A percentile compares a stretch with the other conserved stretches of the same genome.
These are phyloP conservation scores for Podospora appendiculata DNA, from an alignment of 495 filamentous ascomycete genomes.

Conservation along the genomic window DNA sequence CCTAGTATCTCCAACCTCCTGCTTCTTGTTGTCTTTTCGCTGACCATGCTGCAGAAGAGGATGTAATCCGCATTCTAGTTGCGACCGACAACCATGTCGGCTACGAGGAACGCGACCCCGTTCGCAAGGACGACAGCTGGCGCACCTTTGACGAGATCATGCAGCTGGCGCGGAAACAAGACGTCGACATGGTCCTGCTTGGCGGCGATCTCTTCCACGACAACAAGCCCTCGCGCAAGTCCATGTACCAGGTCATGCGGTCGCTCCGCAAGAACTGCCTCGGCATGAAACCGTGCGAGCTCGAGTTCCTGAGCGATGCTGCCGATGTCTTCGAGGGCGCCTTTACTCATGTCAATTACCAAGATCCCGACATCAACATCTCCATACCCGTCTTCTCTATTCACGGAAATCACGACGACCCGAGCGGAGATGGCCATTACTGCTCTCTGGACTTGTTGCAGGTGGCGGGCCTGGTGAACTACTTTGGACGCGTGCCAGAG, in stretches of 20 bases:
- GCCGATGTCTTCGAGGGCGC: conserved; percentile 78
- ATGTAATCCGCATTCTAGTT: conserved; percentile 92
- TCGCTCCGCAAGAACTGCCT: conserved; percentile 87
- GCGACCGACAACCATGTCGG: conserved; percentile 97
- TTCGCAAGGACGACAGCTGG: conserved; percentile 96
- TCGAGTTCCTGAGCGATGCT: conserved; percentile 90
- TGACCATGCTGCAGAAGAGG: conserved; percentile 45
- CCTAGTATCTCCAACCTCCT: too few relatives aligned
- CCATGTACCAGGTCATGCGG: conserved; percentile 96
- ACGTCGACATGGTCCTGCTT: conserved; percentile 95
- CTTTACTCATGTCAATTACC: conserved; percentile 92
- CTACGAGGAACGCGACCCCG: conserved; percentile 85
- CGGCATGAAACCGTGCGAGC: conserved; percentile 88
- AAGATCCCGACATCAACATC: conserved; percentile 95
- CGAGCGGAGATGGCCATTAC: conserved; percentile 82
- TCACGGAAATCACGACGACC: conserved; percentile 98
- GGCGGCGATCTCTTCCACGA: conserved; percentile 97
- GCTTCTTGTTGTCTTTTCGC: too few relatives aligned
- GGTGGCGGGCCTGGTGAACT: conserved; percentile 86
- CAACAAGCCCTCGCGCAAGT: conserved; percentile 92
- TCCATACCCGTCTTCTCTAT: conserved; percentile 98
- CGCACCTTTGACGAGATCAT: conserved; percentile 93
- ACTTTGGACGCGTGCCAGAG: conserved; percentile 87
- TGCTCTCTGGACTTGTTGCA: conserved; percentile 89
- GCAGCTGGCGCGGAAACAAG: conserved; percentile 74